Evolutionary conservation across 129 eudicot genomes (phyloP), one percentile per base, ranked within the genome.

Genomic region (Pittosporum tobira): DNA sequence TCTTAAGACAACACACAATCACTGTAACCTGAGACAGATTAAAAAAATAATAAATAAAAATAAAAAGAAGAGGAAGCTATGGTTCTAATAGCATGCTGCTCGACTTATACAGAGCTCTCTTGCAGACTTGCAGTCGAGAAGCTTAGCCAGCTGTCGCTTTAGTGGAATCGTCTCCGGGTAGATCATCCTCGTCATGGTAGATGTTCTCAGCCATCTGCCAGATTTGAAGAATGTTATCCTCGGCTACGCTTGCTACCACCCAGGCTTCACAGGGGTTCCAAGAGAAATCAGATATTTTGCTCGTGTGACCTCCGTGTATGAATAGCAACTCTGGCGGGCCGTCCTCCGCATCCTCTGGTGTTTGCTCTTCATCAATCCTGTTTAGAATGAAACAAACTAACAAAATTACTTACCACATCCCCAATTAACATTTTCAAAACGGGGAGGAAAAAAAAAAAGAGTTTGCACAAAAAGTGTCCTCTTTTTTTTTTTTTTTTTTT

Each of bases 171-270:
- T 89, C 88, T 27, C 76, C 88, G 46, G 85, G 87, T 34, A 83
- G 56, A 69, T 85, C 97, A 61, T 90, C 95, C 63, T 82, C 94
- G 43, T 85, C 95, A 36, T 85, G 95, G 73, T 90, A 90, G 48
- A 90, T 90, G 53, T 90, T 85, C 66, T 90, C 95, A 4, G 97
- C 97, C 97, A 90, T 90, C 73, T 90, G 95, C 97, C 97, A 90
- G 25, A 90, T 82, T 63, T 90, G 97, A 28, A 90, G 87, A 40
- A 90, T 85, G 51, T 90, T 89, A 52, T 89, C 97, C 57, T 89
- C 97, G 0, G 95, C 97, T 20, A 90, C 97, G 42, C 97, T 90
- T 0, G 95, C 94, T 51, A 90, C 69, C 0, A 85, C 81, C 97
- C 97, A 90, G 22, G 83, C 89, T 73, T 90, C 97, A 66, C 95